Percentiles rank a stretch among this genome's conserved stretches.
phyloP scores from a whole-genome alignment of 2,329 filamentous ascomycete genomes.

The Monosporascus sp. region DNA sequence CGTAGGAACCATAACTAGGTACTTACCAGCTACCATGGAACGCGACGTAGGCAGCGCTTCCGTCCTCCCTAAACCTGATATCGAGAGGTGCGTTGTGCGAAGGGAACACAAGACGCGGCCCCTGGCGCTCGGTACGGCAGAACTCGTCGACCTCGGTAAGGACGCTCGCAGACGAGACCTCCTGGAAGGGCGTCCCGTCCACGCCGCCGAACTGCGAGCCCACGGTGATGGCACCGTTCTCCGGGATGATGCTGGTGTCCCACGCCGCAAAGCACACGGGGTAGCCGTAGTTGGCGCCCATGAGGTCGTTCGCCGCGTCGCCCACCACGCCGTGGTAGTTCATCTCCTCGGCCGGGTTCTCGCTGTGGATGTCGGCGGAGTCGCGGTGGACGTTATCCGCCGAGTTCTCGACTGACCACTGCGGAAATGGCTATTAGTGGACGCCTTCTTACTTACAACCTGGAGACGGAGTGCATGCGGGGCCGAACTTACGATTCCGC shows the following conservation, averaged over 20 bases:
- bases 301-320: slow-evolving; percentile 30
- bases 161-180: slow-evolving; percentile 34
- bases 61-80: slow-evolving; percentile 58
- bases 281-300: slow-evolving; percentile 61
- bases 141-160: slow-evolving; percentile 39
- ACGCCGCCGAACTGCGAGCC: slow-evolving; percentile 47
- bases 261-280: slow-evolving; percentile 65
- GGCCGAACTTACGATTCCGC: slow-evolving; percentile 34
- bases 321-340: slow-evolving; percentile 65
- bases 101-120: slow-evolving; percentile 51
- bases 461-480: too few species aligned
- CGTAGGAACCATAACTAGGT: slow-evolving; percentile 26
- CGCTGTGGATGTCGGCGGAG: slow-evolving; percentile 56
- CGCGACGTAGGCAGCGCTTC: slow-evolving; percentile 58
- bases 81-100: slow-evolving; percentile 70
- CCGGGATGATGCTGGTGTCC: slow-evolving; percentile 45
- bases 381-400: slow-evolving; percentile 58
- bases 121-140: slow-evolving; percentile 18
- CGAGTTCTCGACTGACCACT: slow-evolving; percentile 64
- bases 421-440: not conserved
- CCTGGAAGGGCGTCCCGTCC: slow-evolving; percentile 15
- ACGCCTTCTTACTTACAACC: not conserved
- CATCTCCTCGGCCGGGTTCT: slow-evolving; percentile 71
- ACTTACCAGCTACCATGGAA: slow-evolving; percentile 64
- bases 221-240: slow-evolving; percentile 34